These are phyloP conservation scores for Aaosphaeria arxii DNA, from an alignment of 2,329 filamentous ascomycete genomes.

Conservation along the genomic window DNA sequence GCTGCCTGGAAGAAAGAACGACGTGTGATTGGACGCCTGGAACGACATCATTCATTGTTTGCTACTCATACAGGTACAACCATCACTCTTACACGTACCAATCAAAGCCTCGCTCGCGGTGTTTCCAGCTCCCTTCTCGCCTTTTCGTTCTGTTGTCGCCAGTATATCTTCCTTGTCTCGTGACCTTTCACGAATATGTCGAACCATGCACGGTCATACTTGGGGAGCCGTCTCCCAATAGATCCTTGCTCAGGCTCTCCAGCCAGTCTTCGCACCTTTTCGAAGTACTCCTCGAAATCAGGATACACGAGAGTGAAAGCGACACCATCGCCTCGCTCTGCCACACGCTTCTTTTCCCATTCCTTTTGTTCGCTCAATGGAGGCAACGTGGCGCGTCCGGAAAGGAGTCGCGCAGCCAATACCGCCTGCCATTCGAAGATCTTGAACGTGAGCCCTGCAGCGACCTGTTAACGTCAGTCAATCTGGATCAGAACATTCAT, in stretches of 20 bases:
- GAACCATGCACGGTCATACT: constrained; percentile 48
- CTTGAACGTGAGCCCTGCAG: constrained; percentile 58
- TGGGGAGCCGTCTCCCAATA: constrained; percentile 44
- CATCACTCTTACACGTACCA: too few relatives aligned
- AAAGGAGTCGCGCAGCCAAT: constrained; percentile 56
- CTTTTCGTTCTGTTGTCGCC: constrained; percentile 50
- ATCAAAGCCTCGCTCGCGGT: not conserved
- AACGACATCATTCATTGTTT: too few relatives aligned
- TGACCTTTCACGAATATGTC: constrained; percentile 54
- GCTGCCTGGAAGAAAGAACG: too few relatives aligned
- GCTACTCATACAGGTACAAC: too few relatives aligned
- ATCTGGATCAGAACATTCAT: not conserved
- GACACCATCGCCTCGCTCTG: constrained; percentile 53
- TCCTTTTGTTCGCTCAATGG: constrained; percentile 45
- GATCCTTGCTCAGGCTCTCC: constrained; percentile 43
- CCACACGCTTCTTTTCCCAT: constrained; percentile 59
- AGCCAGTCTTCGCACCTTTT: constrained; percentile 51
- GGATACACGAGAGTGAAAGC: constrained; percentile 58
- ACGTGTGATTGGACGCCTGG: too few relatives aligned
- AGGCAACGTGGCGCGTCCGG: constrained; percentile 54
- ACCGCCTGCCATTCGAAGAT: constrained; percentile 69
- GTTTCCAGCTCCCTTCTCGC: not conserved
- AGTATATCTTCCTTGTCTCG: constrained; percentile 57
- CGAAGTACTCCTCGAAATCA: constrained; percentile 65
- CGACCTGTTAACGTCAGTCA: constrained; percentile 15